Evolutionary conservation across 169 alveolate species (phyloP), one percentile per base, ranked within the genome.

Genomic region (Plasmodium relictum): DNA sequence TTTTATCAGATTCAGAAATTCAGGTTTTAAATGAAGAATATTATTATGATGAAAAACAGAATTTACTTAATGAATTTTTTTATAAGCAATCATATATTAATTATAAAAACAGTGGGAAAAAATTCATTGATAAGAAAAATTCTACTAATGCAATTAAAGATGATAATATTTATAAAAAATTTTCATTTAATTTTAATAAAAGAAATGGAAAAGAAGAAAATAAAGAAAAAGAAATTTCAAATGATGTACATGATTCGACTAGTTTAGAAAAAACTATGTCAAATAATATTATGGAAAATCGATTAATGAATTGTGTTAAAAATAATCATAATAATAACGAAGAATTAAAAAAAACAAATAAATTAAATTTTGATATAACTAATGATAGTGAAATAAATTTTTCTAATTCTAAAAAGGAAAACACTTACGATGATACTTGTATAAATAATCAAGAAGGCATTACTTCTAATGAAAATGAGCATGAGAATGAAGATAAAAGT

Each of bases 1-100:
- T 56, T 45, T 14, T 18, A 7, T 83, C 91, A 7, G 91, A 83
- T 45, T 31, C 91, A 3, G 91, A 83, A 42, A 18, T 83, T 14
- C 41, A 48, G 7, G 26, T 20, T 41, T 31, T 69, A 61, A 69
- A 83, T 52, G 58, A 54, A 24, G 91, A 83, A 14, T 54, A 62
- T 45, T 12, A 83, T 0, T 45, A 83, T 58, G 91, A 83, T 58
- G 73, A 83, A 61, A 70, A 69, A 31, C 91, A 83, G 45, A 18
- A 20, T 10, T 39, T 83, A 20, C 9, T 83, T n/a, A 73, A 73
- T 16, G 74, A 83, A 18, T 83, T 56, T 7, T 45, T 54, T 24
- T 69, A 50, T 48, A 70, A 73, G 20, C 56, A 69, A n/a, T 58
- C 58, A 8, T 16, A 10, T 54, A 54, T 18, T 54, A 54, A 54